A percentile compares a stretch with the other conserved stretches of the same genome.
Evolutionary conservation across 129 eudicot species (phyloP).

Genomic region (Pittosporum tobira): DNA sequence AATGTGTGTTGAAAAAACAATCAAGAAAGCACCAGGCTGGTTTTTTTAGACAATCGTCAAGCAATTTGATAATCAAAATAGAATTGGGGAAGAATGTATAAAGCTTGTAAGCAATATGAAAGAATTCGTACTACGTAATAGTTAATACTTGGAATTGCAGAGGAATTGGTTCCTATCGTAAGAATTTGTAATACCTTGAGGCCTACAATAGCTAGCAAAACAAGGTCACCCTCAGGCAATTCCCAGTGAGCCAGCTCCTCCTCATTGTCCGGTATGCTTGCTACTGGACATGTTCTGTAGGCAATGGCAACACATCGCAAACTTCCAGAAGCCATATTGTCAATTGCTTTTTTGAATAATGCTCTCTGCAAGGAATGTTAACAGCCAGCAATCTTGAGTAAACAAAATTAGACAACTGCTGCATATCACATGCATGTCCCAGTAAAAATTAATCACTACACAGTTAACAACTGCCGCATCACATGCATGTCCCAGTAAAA

Average conservation of each 20-base stretch:
- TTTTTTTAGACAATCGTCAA: neutral
- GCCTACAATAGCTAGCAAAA: slow-evolving; percentile 80
- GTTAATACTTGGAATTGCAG: neutral
- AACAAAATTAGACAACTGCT: too few relatives aligned
- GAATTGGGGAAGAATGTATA: neutral
- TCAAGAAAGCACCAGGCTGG: neutral
- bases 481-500: neutral
- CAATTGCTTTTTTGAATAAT: slow-evolving; percentile 48
- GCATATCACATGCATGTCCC: neutral
- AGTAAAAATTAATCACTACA: neutral
- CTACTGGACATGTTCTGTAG: slow-evolving; percentile 37
- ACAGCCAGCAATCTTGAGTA: neutral
- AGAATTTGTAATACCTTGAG: slow-evolving; percentile 47
- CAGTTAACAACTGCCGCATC: too few relatives aligned
- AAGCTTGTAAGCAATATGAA: neutral
- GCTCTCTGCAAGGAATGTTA: slow-evolving; percentile 36
- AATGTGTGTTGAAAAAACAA: neutral
- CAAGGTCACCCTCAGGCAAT: slow-evolving; percentile 66
- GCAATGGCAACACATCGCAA: slow-evolving; percentile 92
- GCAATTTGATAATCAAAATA: neutral
- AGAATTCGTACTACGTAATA: too few relatives aligned
- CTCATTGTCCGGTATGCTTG: slow-evolving; percentile 60
- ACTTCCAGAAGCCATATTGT: slow-evolving; percentile 74
- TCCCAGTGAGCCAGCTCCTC: slow-evolving; percentile 62
- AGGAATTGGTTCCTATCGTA: neutral